These are phyloP conservation scores for Candida parachauliodes DNA, from an alignment of 805 yeast species.

Conservation along the genomic window DNA sequence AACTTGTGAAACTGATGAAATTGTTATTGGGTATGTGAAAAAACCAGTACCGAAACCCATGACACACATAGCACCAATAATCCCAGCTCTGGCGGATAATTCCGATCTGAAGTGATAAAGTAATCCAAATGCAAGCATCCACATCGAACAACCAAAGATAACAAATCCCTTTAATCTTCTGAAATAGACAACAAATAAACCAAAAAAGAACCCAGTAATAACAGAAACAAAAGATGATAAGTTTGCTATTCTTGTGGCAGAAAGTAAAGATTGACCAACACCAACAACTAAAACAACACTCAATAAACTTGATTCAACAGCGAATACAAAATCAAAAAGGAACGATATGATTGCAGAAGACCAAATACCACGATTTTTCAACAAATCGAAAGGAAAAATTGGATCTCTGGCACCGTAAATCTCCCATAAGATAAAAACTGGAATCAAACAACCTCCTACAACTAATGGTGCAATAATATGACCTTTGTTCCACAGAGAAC, in stretches of 20 bases:
- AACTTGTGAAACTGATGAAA: slow-evolving; percentile 49
- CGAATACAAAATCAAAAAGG: slow-evolving; percentile 57
- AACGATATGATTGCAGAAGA: slow-evolving; percentile 60
- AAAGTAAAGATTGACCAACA: slow-evolving; percentile 50
- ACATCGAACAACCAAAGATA: slow-evolving; percentile 52
- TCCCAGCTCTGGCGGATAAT: slow-evolving; percentile 42
- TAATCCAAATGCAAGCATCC: slow-evolving; percentile 62
- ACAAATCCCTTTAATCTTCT: slow-evolving; percentile 59
- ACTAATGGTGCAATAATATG: slow-evolving; percentile 67
- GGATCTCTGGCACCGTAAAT: slow-evolving; percentile 53
- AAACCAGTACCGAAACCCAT: slow-evolving; percentile 74
- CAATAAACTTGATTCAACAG: slow-evolving; percentile 67
- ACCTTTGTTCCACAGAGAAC: slow-evolving; percentile 53
- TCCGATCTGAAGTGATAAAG: slow-evolving; percentile 54
- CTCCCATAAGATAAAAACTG: slow-evolving; percentile 63
- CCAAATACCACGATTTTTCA: slow-evolving; percentile 72
- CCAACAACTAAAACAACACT: slow-evolving; percentile 66
- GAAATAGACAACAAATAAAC: slow-evolving; percentile 47
- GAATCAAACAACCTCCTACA: slow-evolving; percentile 59
- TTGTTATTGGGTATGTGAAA: slow-evolving; percentile 63
- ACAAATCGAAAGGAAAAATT: slow-evolving; percentile 53
- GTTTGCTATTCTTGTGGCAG: slow-evolving; percentile 66
- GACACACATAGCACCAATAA: slow-evolving; percentile 61
- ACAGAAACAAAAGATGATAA: slow-evolving; percentile 65
- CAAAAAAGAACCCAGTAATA: slow-evolving; percentile 55